These are phyloP conservation scores for Chalara sp. DNA, from an alignment of 2,329 filamentous ascomycete genomes.

Conservation along the genomic window DNA sequence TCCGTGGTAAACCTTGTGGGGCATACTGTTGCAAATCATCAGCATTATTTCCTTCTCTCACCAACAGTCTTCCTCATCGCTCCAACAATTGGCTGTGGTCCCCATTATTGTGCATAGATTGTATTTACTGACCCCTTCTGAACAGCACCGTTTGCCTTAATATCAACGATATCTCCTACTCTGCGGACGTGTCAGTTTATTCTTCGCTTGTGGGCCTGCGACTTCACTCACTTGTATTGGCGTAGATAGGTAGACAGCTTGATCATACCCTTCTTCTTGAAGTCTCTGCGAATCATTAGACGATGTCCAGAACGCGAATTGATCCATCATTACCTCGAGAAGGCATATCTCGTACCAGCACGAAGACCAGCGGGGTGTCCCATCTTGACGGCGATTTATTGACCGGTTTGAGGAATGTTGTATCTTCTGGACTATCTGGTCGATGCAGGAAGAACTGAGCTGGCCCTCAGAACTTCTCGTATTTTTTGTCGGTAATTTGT, in stretches of 20 bases:
- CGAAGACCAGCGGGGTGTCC: conserved; percentile 77
- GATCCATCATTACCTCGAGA: conserved; percentile 34
- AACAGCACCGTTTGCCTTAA: conserved; percentile 96
- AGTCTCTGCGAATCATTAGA: conserved; percentile 51
- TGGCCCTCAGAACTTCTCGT: no score
- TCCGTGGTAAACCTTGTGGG: conserved; percentile 99
- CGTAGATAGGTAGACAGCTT: conserved; percentile 88
- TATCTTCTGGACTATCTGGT: no score
- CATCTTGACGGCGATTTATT: conserved; percentile 30
- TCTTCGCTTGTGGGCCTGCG: no score
- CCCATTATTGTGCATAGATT: not conserved
- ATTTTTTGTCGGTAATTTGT: no score
- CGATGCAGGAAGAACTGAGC: no score
- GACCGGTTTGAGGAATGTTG: no score
- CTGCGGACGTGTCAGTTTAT: conserved; percentile 32
- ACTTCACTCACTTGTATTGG: conserved; percentile 68
- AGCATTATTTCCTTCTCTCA: not conserved
- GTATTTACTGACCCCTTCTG: conserved; percentile 77
- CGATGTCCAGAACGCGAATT: not conserved
- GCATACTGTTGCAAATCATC: conserved; percentile 54
- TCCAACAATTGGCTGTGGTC: not conserved
- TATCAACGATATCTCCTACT: conserved; percentile 98
- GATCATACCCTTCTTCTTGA: conserved; percentile 95
- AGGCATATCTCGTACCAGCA: conserved; percentile 82
- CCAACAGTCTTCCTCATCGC: not conserved